Percentiles rank a stretch among this genome's conserved stretches.
Conservation (phyloP, 352 stramenopile genomes). For the Phytophthora macrochlamydospora region DNA sequence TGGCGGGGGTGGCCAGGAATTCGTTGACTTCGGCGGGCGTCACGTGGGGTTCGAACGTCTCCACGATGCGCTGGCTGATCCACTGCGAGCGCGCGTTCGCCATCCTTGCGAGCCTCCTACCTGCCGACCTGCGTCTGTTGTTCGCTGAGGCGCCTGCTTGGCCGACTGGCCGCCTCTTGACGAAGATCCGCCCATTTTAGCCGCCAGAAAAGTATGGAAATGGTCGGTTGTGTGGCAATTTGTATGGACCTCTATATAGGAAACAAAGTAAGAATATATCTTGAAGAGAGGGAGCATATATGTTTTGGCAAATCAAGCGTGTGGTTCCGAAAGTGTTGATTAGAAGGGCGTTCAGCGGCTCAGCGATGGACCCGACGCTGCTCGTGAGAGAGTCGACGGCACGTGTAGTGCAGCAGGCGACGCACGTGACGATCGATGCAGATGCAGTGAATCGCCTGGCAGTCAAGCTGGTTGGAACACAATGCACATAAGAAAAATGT, state of each 20-base stretch:
- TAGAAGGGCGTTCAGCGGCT: background rate
- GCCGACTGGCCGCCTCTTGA: background rate
- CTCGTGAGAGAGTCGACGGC: constrained; percentile 58
- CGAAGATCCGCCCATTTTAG: constrained; percentile 5
- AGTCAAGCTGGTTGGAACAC: constrained; percentile 43
- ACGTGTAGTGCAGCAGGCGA: constrained; percentile 43
- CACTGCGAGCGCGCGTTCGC: constrained; percentile 83
- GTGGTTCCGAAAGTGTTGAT: background rate
- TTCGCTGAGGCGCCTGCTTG: too few species aligned
- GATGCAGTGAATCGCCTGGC: constrained; percentile 38
- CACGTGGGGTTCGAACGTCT: constrained; percentile 80
- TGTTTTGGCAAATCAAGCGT: background rate
- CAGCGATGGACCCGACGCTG: constrained; percentile 56
- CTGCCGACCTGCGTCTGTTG: background rate
- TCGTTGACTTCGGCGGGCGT: constrained; percentile 57
- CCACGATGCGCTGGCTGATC: constrained; percentile 73
- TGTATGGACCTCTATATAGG: background rate
- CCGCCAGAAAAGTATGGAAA: background rate
- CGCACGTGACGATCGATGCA: constrained; percentile 46
- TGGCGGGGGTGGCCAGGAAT: constrained; percentile 54
- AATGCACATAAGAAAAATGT: constrained; percentile 1
- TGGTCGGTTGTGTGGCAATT: background rate
- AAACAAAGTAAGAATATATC: background rate
- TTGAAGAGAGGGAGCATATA: background rate
- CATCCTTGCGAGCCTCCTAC: constrained; percentile 37